Evolutionary conservation across 768 basidiomycete species (phyloP).

Genomic region (Psilocybe sp.): DNA sequence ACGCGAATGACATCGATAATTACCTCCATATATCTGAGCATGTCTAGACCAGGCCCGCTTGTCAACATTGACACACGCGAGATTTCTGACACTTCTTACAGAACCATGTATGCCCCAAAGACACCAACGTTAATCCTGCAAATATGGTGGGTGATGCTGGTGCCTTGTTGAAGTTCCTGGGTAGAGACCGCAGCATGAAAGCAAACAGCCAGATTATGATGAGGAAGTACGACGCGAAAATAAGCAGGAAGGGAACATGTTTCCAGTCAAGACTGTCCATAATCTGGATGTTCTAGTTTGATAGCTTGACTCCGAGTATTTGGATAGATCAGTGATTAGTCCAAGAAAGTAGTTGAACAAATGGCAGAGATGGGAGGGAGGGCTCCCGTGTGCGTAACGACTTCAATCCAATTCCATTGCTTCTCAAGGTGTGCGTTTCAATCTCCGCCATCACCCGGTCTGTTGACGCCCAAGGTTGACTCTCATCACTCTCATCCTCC

Average conservation of each 20-base stretch:
- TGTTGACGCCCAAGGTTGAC: too few relatives aligned
- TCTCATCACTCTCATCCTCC: too few relatives aligned
- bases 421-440: too few relatives aligned
- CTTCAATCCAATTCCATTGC: too few relatives aligned
- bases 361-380: too few relatives aligned
- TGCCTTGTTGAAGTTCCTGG: background rate
- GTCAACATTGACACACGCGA: background rate
- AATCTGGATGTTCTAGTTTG: background rate
- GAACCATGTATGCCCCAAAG: slow-evolving; percentile 33
- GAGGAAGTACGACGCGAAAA: slow-evolving; percentile 26
- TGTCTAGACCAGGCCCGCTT: slow-evolving; percentile 17
- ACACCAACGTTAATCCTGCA: slow-evolving; percentile 19
- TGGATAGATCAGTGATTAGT: too few relatives aligned
- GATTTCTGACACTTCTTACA: slow-evolving; percentile 19
- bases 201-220: slow-evolving; percentile 21
- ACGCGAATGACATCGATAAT: too few relatives aligned
- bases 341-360: too few relatives aligned
- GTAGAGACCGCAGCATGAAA: slow-evolving; percentile 12
- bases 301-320: background rate
- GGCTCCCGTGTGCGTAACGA: too few relatives aligned
- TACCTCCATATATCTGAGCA: slow-evolving; percentile 32
- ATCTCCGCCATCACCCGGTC: too few relatives aligned
- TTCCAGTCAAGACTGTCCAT: background rate
- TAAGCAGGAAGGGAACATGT: slow-evolving; percentile 15
- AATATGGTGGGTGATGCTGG: slow-evolving; percentile 8